These are phyloP conservation scores for Lachnellula hyalina DNA, from an alignment of 2,329 filamentous ascomycete species.

Conservation along the genomic window DNA sequence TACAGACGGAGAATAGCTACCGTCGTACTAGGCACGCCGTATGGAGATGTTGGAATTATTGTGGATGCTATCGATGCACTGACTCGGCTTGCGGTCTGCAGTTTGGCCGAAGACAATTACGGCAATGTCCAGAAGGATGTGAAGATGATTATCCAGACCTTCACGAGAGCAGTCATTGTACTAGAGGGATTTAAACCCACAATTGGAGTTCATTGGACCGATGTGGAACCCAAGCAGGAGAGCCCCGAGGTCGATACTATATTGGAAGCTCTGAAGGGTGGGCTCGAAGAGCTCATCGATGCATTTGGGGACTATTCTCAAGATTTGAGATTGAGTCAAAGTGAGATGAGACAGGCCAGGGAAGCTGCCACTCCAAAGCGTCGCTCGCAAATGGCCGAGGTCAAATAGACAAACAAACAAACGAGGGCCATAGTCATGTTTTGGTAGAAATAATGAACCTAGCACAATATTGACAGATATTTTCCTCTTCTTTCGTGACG, in stretches of 20 bases:
- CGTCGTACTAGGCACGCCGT: conserved; percentile 68
- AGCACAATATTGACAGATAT: not conserved
- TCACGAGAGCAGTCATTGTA: conserved; percentile 63
- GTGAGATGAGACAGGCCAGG: conserved; percentile 69
- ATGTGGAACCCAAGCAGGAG: conserved; percentile 50
- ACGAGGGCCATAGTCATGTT: not conserved
- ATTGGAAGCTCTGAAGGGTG: conserved; percentile 56
- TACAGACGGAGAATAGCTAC: conserved; percentile 60
- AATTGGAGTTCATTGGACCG: conserved; percentile 71
- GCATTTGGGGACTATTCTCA: conserved; percentile 71
- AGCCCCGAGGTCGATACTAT: conserved; percentile 67
- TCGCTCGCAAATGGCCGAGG: not conserved
- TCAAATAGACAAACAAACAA: not conserved
- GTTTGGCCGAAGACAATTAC: conserved; percentile 73
- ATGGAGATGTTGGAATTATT: conserved; percentile 63
- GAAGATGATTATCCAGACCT: conserved; percentile 64
- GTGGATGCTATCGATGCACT: conserved; percentile 68
- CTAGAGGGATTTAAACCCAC: conserved; percentile 61
- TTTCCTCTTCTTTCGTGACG: too few relatives aligned
- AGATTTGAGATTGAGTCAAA: conserved; percentile 62
- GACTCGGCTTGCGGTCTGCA: conserved; percentile 63
- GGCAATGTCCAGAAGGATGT: conserved; percentile 85
- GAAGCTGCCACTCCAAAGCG: conserved; percentile 42
- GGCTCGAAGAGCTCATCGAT: conserved; percentile 59
- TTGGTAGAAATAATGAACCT: not conserved